Evolutionary conservation across 768 basidiomycete species (phyloP), one percentile per base, ranked within the genome.

Genomic region (Auriscalpium vulgare): DNA sequence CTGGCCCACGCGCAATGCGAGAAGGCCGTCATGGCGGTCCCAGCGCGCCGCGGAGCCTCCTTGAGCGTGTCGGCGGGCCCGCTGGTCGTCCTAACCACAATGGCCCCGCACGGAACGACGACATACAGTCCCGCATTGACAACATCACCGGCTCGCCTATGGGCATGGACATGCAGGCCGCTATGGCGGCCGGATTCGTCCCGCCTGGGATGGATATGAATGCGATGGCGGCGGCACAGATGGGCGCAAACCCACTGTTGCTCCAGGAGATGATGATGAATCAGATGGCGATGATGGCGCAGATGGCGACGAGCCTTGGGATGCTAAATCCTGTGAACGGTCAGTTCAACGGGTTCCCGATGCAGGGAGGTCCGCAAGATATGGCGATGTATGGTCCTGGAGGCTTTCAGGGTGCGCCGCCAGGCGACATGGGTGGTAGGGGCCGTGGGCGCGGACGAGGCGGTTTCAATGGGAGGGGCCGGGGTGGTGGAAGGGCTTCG

Each of bases 231-330:
- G 75, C 75, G 55, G 81, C 81, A 74, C 61, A 62, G 56, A 62
- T 62, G 59, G 61, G 50, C 16, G 71, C 78, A 47, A 90, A 85
- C 63, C 85, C 87, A 43, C 61, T 89, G 58, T 71, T 87, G 70
- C 70, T 95, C 62, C 92, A 93, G 69, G 91, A 91, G 67, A 86
- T 94, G 79, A 85, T 94, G 83, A 85, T 89, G 81, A 88, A 81
- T 68, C 87, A 93, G 67, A 91, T 91, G 88, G 87, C 90, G 29
- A 77, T 95, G 65, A 94, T 95, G 93, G 84, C 88, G 54, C 91
- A 94, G 72, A 89, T 95, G 84, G 88, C 89, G 44, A 78, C 83
- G 35, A 84, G 82, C 37, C 87, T 92, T 81, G 88, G 85, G 34
- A 85, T 91, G 68, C 76, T 89, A 61, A 82, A 80, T 62, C 80